A percentile compares a stretch with the other conserved stretches of the same genome.
phyloP scores from a whole-genome alignment of 2,329 filamentous ascomycete species.

The Fusarium decemcellulare region DNA sequence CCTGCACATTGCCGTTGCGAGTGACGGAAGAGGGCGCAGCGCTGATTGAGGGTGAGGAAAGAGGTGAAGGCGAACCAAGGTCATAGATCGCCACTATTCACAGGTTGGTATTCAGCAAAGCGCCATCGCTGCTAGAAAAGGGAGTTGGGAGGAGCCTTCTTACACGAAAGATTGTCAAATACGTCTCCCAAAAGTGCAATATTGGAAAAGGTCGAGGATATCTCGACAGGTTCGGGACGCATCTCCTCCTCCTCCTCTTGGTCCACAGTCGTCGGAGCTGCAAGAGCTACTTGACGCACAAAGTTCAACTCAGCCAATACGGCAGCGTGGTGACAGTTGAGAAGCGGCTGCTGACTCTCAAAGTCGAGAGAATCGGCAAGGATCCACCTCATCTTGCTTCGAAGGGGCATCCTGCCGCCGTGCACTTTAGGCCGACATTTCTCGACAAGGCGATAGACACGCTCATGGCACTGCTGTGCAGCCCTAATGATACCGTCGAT shows the following conservation, averaged over 20 bases:
- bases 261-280: neutral
- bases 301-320: neutral
- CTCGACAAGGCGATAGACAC: neutral
- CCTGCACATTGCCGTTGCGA: neutral
- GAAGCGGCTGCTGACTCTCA: neutral
- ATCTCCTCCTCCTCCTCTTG: neutral
- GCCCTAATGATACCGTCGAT: neutral
- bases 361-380: neutral
- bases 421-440: neutral
- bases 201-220: neutral
- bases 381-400: conserved; percentile 4
- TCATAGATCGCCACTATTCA: neutral
- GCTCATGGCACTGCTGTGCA: neutral
- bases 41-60: neutral
- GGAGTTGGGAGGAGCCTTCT: neutral
- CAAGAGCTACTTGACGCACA: neutral
- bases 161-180: neutral
- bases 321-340: neutral
- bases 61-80: neutral
- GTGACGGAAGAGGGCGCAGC: neutral
- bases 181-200: neutral
- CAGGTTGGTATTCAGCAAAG: neutral
- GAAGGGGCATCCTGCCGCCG: neutral
- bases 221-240: neutral
- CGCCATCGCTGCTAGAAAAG: no score